phyloP scores from a whole-genome alignment of 176 grass and related monocot species.

The bread wheat (Triticum aestivum) region IWGSC_CS_RefSeq_v2.1 NC_057801.1:438667292-438667791 shows the following conservation, averaged over 20 bases:
- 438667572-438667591: slow-evolving; percentile 13
- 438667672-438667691: not conserved
- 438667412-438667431: slow-evolving; percentile 99
- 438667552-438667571: slow-evolving; percentile 21
- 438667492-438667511: not conserved
- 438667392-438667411: slow-evolving; percentile 99
- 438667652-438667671: not conserved
- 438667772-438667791: not conserved
- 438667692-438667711: not conserved
- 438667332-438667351: not conserved
- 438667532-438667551: not conserved
- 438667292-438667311: not conserved
- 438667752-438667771: not conserved
- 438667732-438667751: not conserved
- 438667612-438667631: not conserved
- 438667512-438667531: not conserved
- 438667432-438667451: slow-evolving; percentile 93
- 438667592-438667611: not conserved
- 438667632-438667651: not conserved
- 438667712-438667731: not conserved
- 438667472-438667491: not conserved
- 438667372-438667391: slow-evolving; percentile 21
- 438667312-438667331: not conserved
- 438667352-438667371: slow-evolving; percentile 15
- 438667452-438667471: slow-evolving; percentile 28